A percentile compares a stretch with the other conserved stretches of the same genome.
These are phyloP conservation scores for Colletotrichum liriopes DNA, from an alignment of 2,329 filamentous ascomycete species.

Conservation along the genomic window DNA sequence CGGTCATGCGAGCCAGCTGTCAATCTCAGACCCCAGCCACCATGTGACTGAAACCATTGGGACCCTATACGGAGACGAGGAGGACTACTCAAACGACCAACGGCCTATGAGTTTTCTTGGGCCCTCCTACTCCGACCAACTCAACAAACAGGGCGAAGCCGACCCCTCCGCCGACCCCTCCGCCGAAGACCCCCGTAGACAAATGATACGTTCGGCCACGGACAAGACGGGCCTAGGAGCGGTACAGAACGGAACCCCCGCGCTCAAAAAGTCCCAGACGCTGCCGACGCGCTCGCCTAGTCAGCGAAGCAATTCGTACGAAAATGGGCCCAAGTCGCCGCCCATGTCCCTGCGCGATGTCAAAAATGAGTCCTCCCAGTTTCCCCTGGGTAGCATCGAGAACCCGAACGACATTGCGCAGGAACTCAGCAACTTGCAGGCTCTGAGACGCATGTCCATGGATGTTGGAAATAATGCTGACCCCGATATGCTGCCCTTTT, in stretches of 20 bases:
- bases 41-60: slow-evolving; percentile 96
- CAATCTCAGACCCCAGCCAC: slow-evolving; percentile 89
- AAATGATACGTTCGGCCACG: slow-evolving; percentile 62
- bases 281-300: slow-evolving; percentile 57
- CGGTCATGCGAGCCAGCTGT: slow-evolving; percentile 71
- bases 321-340: slow-evolving; percentile 64
- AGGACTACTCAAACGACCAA: slow-evolving; percentile 70
- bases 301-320: slow-evolving; percentile 60
- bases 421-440: slow-evolving; percentile 93
- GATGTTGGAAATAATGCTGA: slow-evolving; percentile 83
- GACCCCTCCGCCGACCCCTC: slow-evolving; percentile 48
- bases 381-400: slow-evolving; percentile 90
- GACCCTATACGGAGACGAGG: slow-evolving; percentile 87
- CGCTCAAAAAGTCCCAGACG: slow-evolving; percentile 62
- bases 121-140: slow-evolving; percentile 68
- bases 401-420: slow-evolving; percentile 91
- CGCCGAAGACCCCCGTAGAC: slow-evolving; percentile 57
- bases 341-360: slow-evolving; percentile 68
- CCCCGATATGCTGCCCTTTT: slow-evolving; percentile 83
- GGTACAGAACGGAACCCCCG: slow-evolving; percentile 49
- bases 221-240: slow-evolving; percentile 56
- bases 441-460: slow-evolving; percentile 94
- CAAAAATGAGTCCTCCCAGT: slow-evolving; percentile 78
- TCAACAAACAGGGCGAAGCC: slow-evolving; percentile 53
- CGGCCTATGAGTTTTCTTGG: slow-evolving; percentile 83